Conservation (phyloP, 1,139 yeast species). For the Geotrichum phurueaensis region DNA sequence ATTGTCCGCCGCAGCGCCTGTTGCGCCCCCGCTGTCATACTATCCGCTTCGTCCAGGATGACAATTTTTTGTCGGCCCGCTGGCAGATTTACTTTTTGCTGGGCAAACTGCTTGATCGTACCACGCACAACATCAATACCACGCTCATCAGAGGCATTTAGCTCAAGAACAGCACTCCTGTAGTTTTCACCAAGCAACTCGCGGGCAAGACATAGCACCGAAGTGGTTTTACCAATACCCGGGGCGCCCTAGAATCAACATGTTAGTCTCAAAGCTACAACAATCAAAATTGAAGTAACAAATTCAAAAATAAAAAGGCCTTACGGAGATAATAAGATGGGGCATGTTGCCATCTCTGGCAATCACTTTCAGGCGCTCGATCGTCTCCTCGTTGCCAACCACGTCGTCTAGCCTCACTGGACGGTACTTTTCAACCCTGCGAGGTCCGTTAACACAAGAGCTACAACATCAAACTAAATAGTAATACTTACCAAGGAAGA, state of each 20-base stretch:
- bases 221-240: slow-evolving; percentile 95
- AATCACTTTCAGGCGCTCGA: slow-evolving; percentile 74
- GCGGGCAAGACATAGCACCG: slow-evolving; percentile 82
- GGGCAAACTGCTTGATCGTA: slow-evolving; percentile 91
- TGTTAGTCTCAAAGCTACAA: not conserved
- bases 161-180: slow-evolving; percentile 79
- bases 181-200: slow-evolving; percentile 72
- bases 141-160: slow-evolving; percentile 94
- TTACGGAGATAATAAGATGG: slow-evolving; percentile 71
- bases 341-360: slow-evolving; percentile 96
- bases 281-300: not conserved
- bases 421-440: slow-evolving; percentile 90
- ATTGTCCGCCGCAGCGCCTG: slow-evolving; percentile 94
- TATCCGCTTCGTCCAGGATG: slow-evolving; percentile 91
- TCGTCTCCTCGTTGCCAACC: slow-evolving; percentile 89
- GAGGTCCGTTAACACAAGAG: not conserved
- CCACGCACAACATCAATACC: slow-evolving; percentile 94
- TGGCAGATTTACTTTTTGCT: slow-evolving; percentile 72
- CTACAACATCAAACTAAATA: not conserved
- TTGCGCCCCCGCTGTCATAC: slow-evolving; percentile 98
- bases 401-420: slow-evolving; percentile 74
- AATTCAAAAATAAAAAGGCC: not conserved
- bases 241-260: slow-evolving; percentile 56
- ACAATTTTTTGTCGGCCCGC: slow-evolving; percentile 80
- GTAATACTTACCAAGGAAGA: slow-evolving; percentile 14